These are phyloP conservation scores for Pseudogymnoascus sp. DNA, from an alignment of 2,329 filamentous ascomycete genomes.

Conservation along the genomic window DNA sequence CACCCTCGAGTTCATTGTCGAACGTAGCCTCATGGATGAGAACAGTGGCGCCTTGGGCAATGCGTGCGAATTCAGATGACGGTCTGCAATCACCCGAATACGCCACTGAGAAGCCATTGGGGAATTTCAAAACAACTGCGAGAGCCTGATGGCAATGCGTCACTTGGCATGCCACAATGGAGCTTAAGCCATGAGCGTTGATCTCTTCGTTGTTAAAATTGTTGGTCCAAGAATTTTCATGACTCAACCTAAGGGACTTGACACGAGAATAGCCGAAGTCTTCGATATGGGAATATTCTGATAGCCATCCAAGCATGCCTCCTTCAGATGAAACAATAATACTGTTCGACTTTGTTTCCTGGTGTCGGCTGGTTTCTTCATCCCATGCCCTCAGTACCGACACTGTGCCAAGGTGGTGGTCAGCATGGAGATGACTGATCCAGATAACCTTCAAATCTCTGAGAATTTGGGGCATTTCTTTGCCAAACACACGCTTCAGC, in stretches of 20 bases:
- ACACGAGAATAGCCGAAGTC: constrained; percentile 58
- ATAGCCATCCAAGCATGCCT: constrained; percentile 66
- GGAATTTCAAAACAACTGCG: constrained; percentile 69
- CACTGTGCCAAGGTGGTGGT: constrained; percentile 85
- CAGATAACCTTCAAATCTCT: constrained; percentile 71
- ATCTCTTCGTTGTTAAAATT: constrained; percentile 35
- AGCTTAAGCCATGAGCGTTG: constrained; percentile 49
- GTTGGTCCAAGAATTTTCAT: constrained; percentile 22
- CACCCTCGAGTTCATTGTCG: constrained; percentile 69
- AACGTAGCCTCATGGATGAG: constrained; percentile 96
- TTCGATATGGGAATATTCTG: constrained; percentile 72
- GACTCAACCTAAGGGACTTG: constrained; percentile 21
- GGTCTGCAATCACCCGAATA: constrained; percentile 95
- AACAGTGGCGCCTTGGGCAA: constrained; percentile 68
- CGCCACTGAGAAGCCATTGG: constrained; percentile 72
- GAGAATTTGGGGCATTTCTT: constrained; percentile 62
- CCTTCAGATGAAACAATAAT: constrained; percentile 61
- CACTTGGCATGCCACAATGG: constrained; percentile 60
- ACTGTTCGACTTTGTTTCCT: constrained; percentile 28
- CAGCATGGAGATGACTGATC: constrained; percentile 93
- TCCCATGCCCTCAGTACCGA: constrained; percentile 79
- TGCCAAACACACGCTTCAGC: constrained; percentile 62
- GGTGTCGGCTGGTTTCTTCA: constrained; percentile 37
- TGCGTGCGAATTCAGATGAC: constrained; percentile 55
- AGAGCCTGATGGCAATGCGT: constrained; percentile 72